A percentile compares a stretch with the other conserved stretches of the same genome.
Evolutionary conservation across 495 filamentous ascomycete genomes (phyloP).

Genomic region (Aspergillus funiculosus): DNA sequence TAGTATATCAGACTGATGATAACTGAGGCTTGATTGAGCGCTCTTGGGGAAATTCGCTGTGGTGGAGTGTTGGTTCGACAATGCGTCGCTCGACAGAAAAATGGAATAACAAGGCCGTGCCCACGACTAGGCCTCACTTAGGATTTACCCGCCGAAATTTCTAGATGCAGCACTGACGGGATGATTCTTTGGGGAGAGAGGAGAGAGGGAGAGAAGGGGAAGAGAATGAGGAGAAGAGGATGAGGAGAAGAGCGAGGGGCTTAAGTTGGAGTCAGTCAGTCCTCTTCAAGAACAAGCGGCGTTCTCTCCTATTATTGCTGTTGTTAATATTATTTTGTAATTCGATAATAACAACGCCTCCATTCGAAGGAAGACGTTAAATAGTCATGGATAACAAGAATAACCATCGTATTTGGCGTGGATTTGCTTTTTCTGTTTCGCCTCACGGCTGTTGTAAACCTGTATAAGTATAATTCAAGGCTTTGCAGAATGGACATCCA

Average conservation of each 20-base stretch:
- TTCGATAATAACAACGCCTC: neutral
- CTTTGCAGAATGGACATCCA: neutral
- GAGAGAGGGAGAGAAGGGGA: neutral
- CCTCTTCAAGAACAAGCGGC: too few species aligned
- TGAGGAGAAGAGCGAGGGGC: too few species aligned
- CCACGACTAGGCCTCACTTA: slow-evolving; percentile 8
- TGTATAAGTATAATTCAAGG: too few species aligned
- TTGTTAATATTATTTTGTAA: neutral
- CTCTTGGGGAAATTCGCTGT: slow-evolving; percentile 6
- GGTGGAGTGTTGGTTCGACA: slow-evolving; percentile 15
- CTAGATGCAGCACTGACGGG: slow-evolving; percentile 22
- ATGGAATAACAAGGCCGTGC: slow-evolving; percentile 7
- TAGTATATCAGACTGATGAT: too few species aligned
- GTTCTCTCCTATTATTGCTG: neutral
- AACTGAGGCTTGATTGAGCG: neutral
- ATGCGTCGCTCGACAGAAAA: slow-evolving; percentile 24
- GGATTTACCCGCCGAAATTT: slow-evolving; percentile 23
- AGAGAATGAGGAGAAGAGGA: too few species aligned
- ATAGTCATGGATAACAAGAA: neutral
- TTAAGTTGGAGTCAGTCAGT: too few species aligned
- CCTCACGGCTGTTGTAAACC: too few species aligned
- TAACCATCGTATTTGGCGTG: slow-evolving; percentile 3
- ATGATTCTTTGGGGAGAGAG: slow-evolving; percentile 14
- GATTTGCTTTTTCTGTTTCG: slow-evolving; percentile 6
- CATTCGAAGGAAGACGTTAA: neutral